Base-by-base conservation (phyloP, 2,329 filamentous ascomycete species). In the Colletotrichum sp. region DNA sequence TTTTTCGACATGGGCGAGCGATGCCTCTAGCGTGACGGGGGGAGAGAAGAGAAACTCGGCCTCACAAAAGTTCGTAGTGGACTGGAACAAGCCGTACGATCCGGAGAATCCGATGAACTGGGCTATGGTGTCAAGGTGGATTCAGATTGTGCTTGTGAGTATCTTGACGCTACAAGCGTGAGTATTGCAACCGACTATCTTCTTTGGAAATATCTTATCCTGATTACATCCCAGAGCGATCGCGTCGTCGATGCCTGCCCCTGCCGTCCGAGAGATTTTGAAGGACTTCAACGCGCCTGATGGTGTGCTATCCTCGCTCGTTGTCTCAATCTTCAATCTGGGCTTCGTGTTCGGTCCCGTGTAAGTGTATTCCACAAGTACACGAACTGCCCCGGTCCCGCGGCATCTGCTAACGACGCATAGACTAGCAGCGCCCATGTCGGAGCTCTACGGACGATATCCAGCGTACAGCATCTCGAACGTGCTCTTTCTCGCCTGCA, bases 241-340 rank as follows among this genome's bases (percentile, higher is more conserved):
- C 13, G 70, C 58, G 8, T 74, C 70, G 16, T 68, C 48, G 22
- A 58, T 73, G 36, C 74, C 34, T 7, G 70, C 58, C 13, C 70
- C 58, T 15, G 58, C 64, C 7, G 70, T 69, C 8, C 56, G 25
- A 16, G 34, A 36, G 9, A 65, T 52, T 18, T 48, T 76, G 18
- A 25, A 36, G n/a, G 34, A 76, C 6, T 76, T 69, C n/a, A 32
- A 25, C 1, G 34, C 48, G 7, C 58, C 69, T 8, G 15, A 60
- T n/a, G 70, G 58, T 6, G 64, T 39, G 12, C 27, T 89, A 1
- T 82, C 82, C 6, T 84, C 84, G 2, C 86, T 90, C 60, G 85
- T 88, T 75, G 83, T 90, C 3, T 88, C 87, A 0, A 84, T 91
- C 13, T 88, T 88, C 80, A 84, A 90, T 25, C 81, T 89, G 1